Evolutionary conservation across 257 asterid species (phyloP), one percentile per base, ranked within the genome.

Genomic region (Solanum rostratum): DNA sequence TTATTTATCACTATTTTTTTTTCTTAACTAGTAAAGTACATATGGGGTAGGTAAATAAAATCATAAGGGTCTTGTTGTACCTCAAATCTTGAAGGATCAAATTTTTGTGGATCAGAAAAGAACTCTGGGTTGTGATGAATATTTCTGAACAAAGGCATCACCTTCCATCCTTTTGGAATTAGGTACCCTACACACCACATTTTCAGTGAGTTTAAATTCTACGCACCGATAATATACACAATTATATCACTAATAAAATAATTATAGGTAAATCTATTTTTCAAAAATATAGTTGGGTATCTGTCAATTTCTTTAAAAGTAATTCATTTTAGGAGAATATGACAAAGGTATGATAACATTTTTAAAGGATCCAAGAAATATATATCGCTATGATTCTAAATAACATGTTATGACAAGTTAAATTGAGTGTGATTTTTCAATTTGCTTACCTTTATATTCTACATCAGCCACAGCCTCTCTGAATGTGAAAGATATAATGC

Each of bases 131-230:
- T 96, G 73, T 92, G 97, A 90, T 96, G 99, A 86, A 94, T 94
- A 86, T 91, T 96, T 91, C 98, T 93, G 84, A 96, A 92, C 84
- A 94, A 87, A 60, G 99, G 99, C 98, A 96, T 88, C 2, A 93
- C 98, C 88, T 96, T 96, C 99, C 99, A 96, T 68, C 99, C 99
- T 87, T 92, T 96, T 80, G 98, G 99, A 86, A 96, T 96, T 49
- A 90, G 92, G 90, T 87, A 91, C 30, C 98, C 99, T 96, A 50
- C 69, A 83, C 15, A 20, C 27, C 45, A 76, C 41, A 16, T 76
- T 76, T 49, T 15, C 1, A 33, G 19, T 0, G 27, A 19, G 50
- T 69, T 68, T 68, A 37, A 68, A 37, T 18, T 33, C 22, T 37
- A 18, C 9, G 8, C 27, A 68, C 0, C 0, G 0, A 30, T 7